phyloP scores from a whole-genome alignment of 2,329 filamentous ascomycete genomes.

The Aspergillus alliaceus region DNA sequence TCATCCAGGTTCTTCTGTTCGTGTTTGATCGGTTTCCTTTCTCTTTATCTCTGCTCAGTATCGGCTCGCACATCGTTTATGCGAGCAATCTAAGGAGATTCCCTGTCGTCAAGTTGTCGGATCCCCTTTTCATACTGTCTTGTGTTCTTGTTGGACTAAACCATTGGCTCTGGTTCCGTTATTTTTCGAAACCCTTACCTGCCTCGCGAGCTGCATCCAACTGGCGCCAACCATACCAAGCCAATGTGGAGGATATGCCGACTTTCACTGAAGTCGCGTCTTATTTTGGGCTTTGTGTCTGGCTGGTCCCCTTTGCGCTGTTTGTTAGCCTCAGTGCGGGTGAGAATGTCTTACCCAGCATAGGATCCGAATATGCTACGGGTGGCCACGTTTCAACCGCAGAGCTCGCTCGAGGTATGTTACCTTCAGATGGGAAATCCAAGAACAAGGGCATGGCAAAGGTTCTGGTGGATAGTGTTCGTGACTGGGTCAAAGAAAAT shows the following conservation, averaged over 20 bases:
- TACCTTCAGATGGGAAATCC: constrained; percentile 38
- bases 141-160: constrained; percentile 84
- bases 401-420: constrained; percentile 26
- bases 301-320: constrained; percentile 91
- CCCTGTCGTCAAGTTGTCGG: constrained; percentile 77
- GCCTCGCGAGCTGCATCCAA: constrained; percentile 30
- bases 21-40: constrained; percentile 85
- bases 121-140: constrained; percentile 81
- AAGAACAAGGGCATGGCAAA: constrained; percentile 63
- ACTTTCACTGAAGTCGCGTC: constrained; percentile 92
- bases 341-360: constrained; percentile 91
- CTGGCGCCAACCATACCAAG: constrained; percentile 40
- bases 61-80: constrained; percentile 82
- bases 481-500: constrained; percentile 62
- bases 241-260: constrained; percentile 58
- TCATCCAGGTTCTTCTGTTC: constrained; percentile 70
- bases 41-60: constrained; percentile 69
- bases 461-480: constrained; percentile 59
- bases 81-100: constrained; percentile 78
- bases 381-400: constrained; percentile 42
- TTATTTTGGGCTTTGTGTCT: constrained; percentile 94
- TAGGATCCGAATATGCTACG: constrained; percentile 74
- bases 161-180: constrained; percentile 93
- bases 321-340: constrained; percentile 93
- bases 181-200: constrained; percentile 72